Percentiles rank a stretch among this genome's conserved stretches.
Evolutionary conservation across 2,329 filamentous ascomycete genomes (phyloP).

Genomic region (Aspergillus sp.): DNA sequence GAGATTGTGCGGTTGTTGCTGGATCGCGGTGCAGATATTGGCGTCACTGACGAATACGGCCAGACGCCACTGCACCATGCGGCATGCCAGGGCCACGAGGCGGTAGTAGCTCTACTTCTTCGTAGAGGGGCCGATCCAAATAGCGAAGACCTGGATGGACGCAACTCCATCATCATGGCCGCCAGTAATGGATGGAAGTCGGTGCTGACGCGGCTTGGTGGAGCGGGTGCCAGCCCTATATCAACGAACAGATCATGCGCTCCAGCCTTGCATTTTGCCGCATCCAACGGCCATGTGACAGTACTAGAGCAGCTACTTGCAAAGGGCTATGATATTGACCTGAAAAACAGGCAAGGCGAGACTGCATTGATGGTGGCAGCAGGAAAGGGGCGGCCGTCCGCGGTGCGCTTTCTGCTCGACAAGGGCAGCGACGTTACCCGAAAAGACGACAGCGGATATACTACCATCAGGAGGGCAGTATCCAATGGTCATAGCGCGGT

Average conservation of each 20-base stretch:
- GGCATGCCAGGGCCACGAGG: background rate
- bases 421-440: background rate
- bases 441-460: background rate
- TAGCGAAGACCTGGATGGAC: background rate
- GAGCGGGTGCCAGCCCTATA: background rate
- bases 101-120: background rate
- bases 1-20: background rate
- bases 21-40: background rate
- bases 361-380: background rate
- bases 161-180: background rate
- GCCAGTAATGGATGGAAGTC: background rate
- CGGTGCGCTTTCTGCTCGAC: background rate
- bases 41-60: background rate
- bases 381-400: accelerated
- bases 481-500: background rate
- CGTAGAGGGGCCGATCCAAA: background rate
- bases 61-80: background rate
- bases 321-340: background rate
- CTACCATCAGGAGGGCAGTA: background rate
- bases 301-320: background rate
- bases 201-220: background rate
- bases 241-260: background rate
- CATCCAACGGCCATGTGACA: background rate
- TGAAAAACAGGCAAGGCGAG: background rate
- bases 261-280: background rate